A percentile compares a stretch with the other conserved stretches of the same genome.
These are phyloP conservation scores for Daldinia sp. DNA, from an alignment of 2,329 filamentous ascomycete genomes.

Conservation along the genomic window DNA sequence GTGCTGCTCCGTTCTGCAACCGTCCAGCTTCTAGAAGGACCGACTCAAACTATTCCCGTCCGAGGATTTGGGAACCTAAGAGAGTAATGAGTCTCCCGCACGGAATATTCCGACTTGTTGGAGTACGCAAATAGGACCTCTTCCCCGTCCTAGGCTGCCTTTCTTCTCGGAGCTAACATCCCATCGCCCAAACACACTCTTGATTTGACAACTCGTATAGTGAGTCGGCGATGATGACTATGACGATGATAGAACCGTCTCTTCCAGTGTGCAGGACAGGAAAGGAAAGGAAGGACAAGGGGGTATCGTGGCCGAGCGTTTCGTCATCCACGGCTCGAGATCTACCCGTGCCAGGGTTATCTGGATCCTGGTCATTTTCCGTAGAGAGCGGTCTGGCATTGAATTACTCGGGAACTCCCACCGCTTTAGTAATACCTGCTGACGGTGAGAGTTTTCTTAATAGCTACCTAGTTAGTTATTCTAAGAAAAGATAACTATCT, in stretches of 20 bases:
- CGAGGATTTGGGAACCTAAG: conserved; percentile 16
- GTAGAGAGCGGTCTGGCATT: conserved; percentile 27
- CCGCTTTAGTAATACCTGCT: conserved; percentile 32
- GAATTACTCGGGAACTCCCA: conserved; percentile 20
- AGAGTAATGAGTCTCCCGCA: conserved; percentile 16
- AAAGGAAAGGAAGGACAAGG: conserved; percentile 30
- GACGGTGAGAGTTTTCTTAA: conserved; percentile 24
- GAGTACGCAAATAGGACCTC: conserved; percentile 19
- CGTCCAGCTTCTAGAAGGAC: conserved; percentile 34
- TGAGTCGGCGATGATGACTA: conserved; percentile 6
- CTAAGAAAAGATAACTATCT: conserved; percentile 1
- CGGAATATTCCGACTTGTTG: conserved; percentile 3
- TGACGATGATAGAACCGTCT: conserved; percentile 8
- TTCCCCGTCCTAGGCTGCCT: conserved; percentile 11
- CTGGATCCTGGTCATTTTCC: conserved; percentile 20
- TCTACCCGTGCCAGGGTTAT: conserved; percentile 36
- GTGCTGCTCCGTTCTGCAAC: conserved; percentile 32
- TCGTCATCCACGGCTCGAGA: conserved; percentile 40
- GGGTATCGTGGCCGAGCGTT: conserved; percentile 37
- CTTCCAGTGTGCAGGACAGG: conserved; percentile 12
- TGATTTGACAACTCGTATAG: conserved; percentile 16
- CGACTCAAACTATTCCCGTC: conserved; percentile 34
- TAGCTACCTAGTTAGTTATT: background rate
- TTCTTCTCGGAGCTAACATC: conserved; percentile 8
- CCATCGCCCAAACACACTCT: conserved; percentile 4